Evolutionary conservation across 2,329 filamentous ascomycete species (phyloP).

Genomic region (Stachybotrys chlorohalonatus): DNA sequence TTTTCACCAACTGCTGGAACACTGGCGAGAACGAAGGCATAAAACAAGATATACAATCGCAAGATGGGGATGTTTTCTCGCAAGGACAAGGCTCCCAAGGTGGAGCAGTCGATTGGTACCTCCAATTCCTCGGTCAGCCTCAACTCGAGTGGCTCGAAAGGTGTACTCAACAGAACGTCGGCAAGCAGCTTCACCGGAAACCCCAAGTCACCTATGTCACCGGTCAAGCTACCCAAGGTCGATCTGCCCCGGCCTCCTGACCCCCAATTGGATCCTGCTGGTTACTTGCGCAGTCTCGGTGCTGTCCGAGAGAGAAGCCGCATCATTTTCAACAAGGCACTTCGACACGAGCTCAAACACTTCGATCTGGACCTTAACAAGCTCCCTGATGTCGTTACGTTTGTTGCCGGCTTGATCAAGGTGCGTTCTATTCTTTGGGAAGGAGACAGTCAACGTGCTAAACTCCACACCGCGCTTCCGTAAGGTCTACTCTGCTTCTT

Average conservation of each 20-base stretch:
- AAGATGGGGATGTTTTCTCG: conserved; percentile 48
- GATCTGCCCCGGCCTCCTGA: conserved; percentile 79
- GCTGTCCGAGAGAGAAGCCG: conserved; percentile 74
- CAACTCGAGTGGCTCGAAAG: conserved; percentile 40
- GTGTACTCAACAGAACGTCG: conserved; percentile 40
- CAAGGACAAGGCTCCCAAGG: conserved; percentile 40
- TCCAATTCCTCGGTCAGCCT: conserved; percentile 42
- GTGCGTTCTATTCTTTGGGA: conserved; percentile 28
- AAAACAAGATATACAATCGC: not conserved
- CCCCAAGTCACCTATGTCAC: conserved; percentile 43
- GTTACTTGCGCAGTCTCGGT: conserved; percentile 82
- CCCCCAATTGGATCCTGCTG: conserved; percentile 77
- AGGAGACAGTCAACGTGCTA: no score
- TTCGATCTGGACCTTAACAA: conserved; percentile 84
- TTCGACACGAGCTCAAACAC: conserved; percentile 68
- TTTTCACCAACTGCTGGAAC: not conserved
- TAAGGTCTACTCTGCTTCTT: not conserved
- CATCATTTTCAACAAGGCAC: conserved; percentile 67
- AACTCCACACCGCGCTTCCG: not conserved
- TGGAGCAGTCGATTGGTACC: conserved; percentile 29
- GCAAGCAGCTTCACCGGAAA: conserved; percentile 38
- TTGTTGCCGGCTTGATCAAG: conserved; percentile 93
- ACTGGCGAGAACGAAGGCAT: not conserved
- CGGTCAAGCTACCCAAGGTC: conserved; percentile 57
- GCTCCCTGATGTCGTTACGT: conserved; percentile 73